Base-by-base conservation (phyloP, 2,329 filamentous ascomycete genomes). In the Phaeoacremonium minimum region DNA sequence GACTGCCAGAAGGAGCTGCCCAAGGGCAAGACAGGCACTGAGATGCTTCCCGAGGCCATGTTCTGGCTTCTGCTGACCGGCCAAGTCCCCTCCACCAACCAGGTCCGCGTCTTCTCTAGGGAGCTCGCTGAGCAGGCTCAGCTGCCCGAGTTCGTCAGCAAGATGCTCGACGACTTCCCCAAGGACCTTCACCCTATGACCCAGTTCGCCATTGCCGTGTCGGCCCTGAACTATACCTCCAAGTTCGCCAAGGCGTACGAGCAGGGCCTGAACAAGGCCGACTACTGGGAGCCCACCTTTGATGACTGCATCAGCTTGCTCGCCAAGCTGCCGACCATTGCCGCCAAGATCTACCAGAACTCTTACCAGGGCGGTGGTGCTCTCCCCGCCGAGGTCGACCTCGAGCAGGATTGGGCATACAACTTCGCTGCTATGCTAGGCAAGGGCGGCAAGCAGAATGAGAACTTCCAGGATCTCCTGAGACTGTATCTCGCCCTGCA, bases 41-140 rank as follows among this genome's bases (percentile, higher is more conserved):
- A 97, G 69, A 98, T 97, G 93, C 78, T 97, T 11, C 93, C 93
- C 32, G 93, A 98, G 67, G 83, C 91, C 63, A 98, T 98, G 93
- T 98, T 98, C 76, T 98, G 93, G 93, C 80, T 97, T 29, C 80
- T 98, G 34, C 74, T 98, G 50, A 98, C 93, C 8, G 93, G 93
- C 41, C 77, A 94, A 64, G 86, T 97, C 15, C 93, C 93, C 16
- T 87, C 85, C 2, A 84, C 82, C 15, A 69, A 70, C 44, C 93
- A 98, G 64, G 80, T 93, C 45, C 86, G 91, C 52, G 71, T 67
- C 30, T 81, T 98, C 52, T 95, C 88, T 32, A 79, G 83, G 40
- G 84, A 97, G 62, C 74, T 97, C 16, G 93, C 93, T 35, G 84
- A 90, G 60, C 83, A 96, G 67, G 85, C 86, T 15, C 70, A 78